Evolutionary conservation across 2,329 filamentous ascomycete genomes (phyloP).

Genomic region (Bipolaris gigantea): DNA sequence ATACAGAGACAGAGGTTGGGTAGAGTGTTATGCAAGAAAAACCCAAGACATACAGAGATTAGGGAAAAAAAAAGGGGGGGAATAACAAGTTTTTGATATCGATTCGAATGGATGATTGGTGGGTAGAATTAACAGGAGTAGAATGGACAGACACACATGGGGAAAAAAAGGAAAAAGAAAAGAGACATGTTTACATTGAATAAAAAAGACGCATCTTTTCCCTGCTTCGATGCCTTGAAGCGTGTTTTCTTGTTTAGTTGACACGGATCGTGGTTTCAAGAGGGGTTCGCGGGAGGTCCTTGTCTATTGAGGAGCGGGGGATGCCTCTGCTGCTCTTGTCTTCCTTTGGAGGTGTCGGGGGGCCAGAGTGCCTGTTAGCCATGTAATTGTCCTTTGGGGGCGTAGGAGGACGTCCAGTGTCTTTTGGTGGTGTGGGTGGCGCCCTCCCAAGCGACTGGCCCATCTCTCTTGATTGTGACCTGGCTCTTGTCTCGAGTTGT

Average conservation of each 20-base stretch:
- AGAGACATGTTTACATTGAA: not conserved
- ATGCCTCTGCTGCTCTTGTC: slow-evolving; percentile 28
- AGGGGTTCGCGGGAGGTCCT: slow-evolving; percentile 41
- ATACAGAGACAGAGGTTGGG: not conserved
- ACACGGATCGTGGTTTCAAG: slow-evolving; percentile 40
- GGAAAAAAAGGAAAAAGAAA: not conserved
- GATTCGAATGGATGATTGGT: not conserved
- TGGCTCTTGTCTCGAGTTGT: slow-evolving; percentile 13
- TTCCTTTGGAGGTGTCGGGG: slow-evolving; percentile 48
- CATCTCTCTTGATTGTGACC: slow-evolving; percentile 21
- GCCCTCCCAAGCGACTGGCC: slow-evolving; percentile 40
- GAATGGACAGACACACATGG: too few relatives aligned
- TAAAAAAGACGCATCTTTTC: not conserved
- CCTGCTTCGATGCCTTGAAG: too few relatives aligned
- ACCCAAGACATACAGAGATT: too few relatives aligned
- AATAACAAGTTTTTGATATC: not conserved
- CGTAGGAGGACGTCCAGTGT: slow-evolving; percentile 41
- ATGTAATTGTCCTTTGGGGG: slow-evolving; percentile 43
- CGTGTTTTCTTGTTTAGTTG: slow-evolving; percentile 20
- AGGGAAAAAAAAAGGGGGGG: too few relatives aligned
- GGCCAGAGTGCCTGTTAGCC: slow-evolving; percentile 32
- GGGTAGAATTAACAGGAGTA: not conserved
- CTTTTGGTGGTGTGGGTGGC: slow-evolving; percentile 52
- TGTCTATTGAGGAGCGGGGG: slow-evolving; percentile 26
- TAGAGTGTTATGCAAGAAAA: not conserved